These are phyloP conservation scores for Pichia sp. DNA, from an alignment of 1,139 yeast genomes.

Conservation along the genomic window DNA sequence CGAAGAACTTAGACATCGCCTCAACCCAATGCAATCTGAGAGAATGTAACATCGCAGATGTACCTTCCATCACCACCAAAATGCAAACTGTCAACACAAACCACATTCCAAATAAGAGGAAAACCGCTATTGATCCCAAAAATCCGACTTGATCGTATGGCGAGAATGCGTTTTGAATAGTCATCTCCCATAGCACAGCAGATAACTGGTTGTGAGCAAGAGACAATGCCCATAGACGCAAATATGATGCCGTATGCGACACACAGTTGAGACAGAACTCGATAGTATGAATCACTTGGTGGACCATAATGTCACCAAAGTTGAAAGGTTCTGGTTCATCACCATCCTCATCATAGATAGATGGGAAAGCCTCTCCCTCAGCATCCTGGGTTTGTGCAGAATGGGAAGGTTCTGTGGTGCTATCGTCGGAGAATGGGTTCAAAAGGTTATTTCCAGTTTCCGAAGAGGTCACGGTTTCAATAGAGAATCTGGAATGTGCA, in stretches of 20 bases:
- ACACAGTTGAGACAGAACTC: conserved; percentile 97
- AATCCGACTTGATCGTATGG: conserved; percentile 38
- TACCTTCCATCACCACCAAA: conserved; percentile 96
- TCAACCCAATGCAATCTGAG: conserved; percentile 75
- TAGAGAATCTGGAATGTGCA: conserved; percentile 75
- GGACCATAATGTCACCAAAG: conserved; percentile 85
- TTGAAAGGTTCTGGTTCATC: conserved; percentile 45
- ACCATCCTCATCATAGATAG: conserved; percentile 35
- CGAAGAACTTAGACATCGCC: conserved; percentile 96
- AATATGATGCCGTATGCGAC: conserved; percentile 95
- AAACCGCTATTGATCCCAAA: conserved; percentile 67
- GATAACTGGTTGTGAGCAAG: conserved; percentile 96
- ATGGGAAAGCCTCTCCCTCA: not conserved
- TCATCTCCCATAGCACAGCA: conserved; percentile 94
- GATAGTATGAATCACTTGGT: conserved; percentile 96
- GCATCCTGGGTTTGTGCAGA: not conserved
- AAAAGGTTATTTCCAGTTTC: conserved; percentile 22
- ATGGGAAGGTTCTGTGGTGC: not conserved
- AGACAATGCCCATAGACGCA: conserved; percentile 95
- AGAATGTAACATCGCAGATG: conserved; percentile 97
- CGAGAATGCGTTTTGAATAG: conserved; percentile 33
- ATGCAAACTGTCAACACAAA: conserved; percentile 85
- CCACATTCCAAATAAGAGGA: conserved; percentile 89
- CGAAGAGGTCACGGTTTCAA: conserved; percentile 47
- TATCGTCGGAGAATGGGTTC: conserved; percentile 1